Evolutionary conservation across 495 filamentous ascomycete genomes (phyloP), one percentile per base, ranked within the genome.

Genomic region (Massariosphaeria phaeospora): DNA sequence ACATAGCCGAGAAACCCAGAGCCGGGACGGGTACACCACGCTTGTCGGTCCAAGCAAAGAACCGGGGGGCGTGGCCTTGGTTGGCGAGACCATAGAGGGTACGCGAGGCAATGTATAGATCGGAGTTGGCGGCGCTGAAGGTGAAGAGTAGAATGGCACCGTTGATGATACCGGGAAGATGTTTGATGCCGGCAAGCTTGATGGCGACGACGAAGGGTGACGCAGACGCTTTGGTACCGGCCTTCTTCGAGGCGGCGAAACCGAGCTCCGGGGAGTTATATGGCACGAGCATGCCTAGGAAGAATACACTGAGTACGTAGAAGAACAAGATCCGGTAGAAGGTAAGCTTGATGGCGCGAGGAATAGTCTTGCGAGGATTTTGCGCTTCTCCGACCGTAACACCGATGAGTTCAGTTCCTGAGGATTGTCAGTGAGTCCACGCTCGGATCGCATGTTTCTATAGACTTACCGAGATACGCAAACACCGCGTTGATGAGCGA

Each of bases 41-140:
- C 21, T 68, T 72, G 65, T 93, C 83, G 29, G 86, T 91, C 39
- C 72, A 77, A 4, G 79, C 70, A 58, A 96, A 79, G 59, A 94
- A 75, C 26, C 69, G 65, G 0, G 88, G 90, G 0, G 90, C 89
- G 47, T 90, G 84, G 17, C 83, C 79, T 55, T 91, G 83, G 21
- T 80, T 76, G 11, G 89, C 84, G 9, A 96, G 76, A 30, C 85
- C 85, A 66, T 84, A 94, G 25, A 91, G 75, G 1, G 86, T 89
- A 54, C 89, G 82, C 27, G 83, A 87, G 6, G 86, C 89, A 40
- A 91, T 91, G 75, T 93, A 95, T 29, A 85, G 72, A 66, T 84
- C 82, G 41, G 78, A 89, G 73, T 91, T 91, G 47, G 86, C 79
- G 23, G 88, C 87, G 12, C 81, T 85, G 68, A 89, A 80, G 52